These are phyloP conservation scores for Canariomyces notabilis DNA, from an alignment of 2,329 filamentous ascomycete genomes.

Conservation along the genomic window DNA sequence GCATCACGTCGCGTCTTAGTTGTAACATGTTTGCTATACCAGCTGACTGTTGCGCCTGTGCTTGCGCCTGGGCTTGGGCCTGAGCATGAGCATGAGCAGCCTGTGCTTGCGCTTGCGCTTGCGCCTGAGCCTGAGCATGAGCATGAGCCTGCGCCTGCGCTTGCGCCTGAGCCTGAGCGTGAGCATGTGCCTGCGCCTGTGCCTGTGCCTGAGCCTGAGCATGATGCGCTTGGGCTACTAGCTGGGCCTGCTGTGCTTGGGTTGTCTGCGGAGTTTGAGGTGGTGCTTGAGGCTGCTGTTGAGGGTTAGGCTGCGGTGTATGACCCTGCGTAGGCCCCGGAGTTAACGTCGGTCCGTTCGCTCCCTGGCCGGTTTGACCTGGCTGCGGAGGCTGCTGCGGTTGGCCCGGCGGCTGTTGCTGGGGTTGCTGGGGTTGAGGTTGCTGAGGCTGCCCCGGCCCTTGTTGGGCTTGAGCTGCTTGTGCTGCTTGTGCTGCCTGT, in stretches of 20 bases:
- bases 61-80: slow-evolving; percentile 32
- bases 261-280: slow-evolving; percentile 38
- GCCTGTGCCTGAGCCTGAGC: slow-evolving; percentile 1
- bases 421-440: slow-evolving; percentile 32
- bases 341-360: slow-evolving; percentile 33
- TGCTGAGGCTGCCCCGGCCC: slow-evolving; percentile 34
- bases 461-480: slow-evolving; percentile 36
- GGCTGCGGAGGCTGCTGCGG: slow-evolving; percentile 32
- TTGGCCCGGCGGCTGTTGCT: slow-evolving; percentile 33
- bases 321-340: slow-evolving; percentile 30
- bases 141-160: slow-evolving; percentile 37
- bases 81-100: slow-evolving; percentile 36
- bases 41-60: slow-evolving; percentile 29
- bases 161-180: slow-evolving; percentile 11
- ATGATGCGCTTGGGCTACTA: slow-evolving; percentile 37
- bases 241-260: slow-evolving; percentile 37
- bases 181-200: slow-evolving; percentile 17
- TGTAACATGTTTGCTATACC: slow-evolving; percentile 37
- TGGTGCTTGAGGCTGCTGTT: slow-evolving; percentile 32
- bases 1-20: slow-evolving; percentile 40
- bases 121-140: slow-evolving; percentile 33
- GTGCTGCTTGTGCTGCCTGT: slow-evolving; percentile 33
- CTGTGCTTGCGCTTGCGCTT: slow-evolving; percentile 22
- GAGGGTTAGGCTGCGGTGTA: slow-evolving; percentile 37
- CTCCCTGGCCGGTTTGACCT: slow-evolving; percentile 16